These are phyloP conservation scores for Sarocladiaceae sp. DNA, from an alignment of 2,329 filamentous ascomycete genomes.

Conservation along the genomic window DNA sequence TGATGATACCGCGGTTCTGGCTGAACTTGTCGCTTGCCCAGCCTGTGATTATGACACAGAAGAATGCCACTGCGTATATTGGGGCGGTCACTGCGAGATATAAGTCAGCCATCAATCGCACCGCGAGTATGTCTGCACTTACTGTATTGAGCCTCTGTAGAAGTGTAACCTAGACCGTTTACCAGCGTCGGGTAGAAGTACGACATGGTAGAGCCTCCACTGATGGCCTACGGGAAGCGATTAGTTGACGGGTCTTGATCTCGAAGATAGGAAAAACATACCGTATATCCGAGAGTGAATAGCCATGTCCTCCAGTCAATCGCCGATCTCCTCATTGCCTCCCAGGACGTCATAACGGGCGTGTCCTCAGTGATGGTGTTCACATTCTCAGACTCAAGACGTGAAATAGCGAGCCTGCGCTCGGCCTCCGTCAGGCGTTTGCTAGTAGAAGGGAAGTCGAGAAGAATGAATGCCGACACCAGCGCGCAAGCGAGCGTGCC, in stretches of 20 bases:
- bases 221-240: conserved; percentile 20
- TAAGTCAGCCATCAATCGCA: too few relatives aligned
- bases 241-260: not conserved
- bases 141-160: conserved; percentile 42
- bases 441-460: conserved; percentile 71
- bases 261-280: conserved; percentile 10
- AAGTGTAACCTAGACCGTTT: conserved; percentile 43
- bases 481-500: conserved; percentile 61
- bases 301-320: conserved; percentile 36
- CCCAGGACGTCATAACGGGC: conserved; percentile 66
- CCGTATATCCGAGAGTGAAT: conserved; percentile 37
- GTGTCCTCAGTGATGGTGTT: conserved; percentile 61
- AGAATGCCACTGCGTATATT: conserved; percentile 49
- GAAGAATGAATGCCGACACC: conserved; percentile 63
- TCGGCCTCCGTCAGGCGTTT: conserved; percentile 62
- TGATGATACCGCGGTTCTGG: conserved; percentile 41
- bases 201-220: conserved; percentile 40
- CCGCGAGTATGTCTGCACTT: too few relatives aligned
- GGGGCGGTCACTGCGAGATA: conserved; percentile 36
- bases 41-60: conserved; percentile 40
- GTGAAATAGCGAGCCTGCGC: conserved; percentile 59
- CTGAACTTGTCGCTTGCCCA: conserved; percentile 43
- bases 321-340: conserved; percentile 39
- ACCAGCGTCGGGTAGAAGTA: conserved; percentile 53
- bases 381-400: conserved; percentile 64